Percentiles rank a stretch among this genome's conserved stretches.
phyloP scores from a whole-genome alignment of 2,329 filamentous ascomycete genomes.

The Macrophomina tecta region DNA sequence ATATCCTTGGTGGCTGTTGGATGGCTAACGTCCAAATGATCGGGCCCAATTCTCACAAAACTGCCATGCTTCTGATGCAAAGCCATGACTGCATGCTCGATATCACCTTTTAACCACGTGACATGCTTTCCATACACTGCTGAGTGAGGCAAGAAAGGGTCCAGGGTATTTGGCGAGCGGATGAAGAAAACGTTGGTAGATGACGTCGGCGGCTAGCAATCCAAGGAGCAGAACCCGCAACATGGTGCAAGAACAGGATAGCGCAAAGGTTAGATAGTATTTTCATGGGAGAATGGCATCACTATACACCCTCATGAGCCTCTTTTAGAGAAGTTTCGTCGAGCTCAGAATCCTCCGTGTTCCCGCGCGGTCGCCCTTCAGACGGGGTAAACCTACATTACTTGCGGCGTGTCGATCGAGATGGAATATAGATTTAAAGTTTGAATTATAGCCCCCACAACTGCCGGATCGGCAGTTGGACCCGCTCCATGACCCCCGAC shows the following conservation, averaged over 20 bases:
- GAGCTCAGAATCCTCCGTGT: not conserved
- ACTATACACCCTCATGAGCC: too few species aligned
- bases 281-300: too few species aligned
- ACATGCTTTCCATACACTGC: slow-evolving; percentile 35
- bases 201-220: too few species aligned
- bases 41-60: slow-evolving; percentile 3
- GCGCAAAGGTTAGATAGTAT: slow-evolving; percentile 36
- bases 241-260: too few species aligned
- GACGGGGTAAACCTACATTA: not conserved
- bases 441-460: not conserved
- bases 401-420: not conserved
- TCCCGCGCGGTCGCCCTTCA: not conserved
- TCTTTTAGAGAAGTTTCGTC: too few species aligned
- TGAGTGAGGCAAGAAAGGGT: too few species aligned
- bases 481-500: not conserved
- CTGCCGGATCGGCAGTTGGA: not conserved
- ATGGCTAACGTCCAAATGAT: slow-evolving; percentile 20
- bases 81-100: slow-evolving; percentile 1
- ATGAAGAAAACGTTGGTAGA: too few species aligned
- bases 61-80: slow-evolving; percentile 1
- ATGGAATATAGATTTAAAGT: not conserved
- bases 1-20: slow-evolving; percentile 1
- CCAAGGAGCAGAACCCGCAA: too few species aligned
- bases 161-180: too few species aligned
- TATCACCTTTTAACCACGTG: slow-evolving; percentile 7